These are phyloP conservation scores for Emergomyces pasteurianus DNA, from an alignment of 2,329 filamentous ascomycete genomes.

Conservation along the genomic window DNA sequence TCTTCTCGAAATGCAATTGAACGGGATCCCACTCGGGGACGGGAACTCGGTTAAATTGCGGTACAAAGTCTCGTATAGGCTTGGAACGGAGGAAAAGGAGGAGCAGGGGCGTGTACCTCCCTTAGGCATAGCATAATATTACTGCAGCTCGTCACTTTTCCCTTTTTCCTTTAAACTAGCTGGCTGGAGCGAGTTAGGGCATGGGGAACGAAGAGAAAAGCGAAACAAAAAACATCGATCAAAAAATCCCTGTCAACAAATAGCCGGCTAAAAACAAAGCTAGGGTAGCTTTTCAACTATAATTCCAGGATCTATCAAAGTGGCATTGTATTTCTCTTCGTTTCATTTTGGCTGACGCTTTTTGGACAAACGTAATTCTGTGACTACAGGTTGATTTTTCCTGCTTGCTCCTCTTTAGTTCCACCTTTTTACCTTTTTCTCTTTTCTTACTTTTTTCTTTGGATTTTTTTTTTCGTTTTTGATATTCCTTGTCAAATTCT, in stretches of 20 bases:
- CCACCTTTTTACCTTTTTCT: too few relatives aligned
- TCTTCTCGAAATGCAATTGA: conserved; percentile 66
- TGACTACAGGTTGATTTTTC: background rate
- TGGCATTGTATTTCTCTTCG: background rate
- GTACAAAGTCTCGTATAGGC: conserved; percentile 73
- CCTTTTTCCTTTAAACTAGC: conserved; percentile 6
- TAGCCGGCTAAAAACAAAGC: background rate
- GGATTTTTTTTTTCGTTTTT: background rate
- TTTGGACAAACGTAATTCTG: background rate
- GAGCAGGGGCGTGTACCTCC: conserved; percentile 79
- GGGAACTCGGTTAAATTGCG: conserved; percentile 77
- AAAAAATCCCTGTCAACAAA: background rate
- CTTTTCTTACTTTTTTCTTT: too few relatives aligned
- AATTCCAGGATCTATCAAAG: background rate
- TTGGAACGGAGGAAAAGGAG: conserved; percentile 50
- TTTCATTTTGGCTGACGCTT: background rate
- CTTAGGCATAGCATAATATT: conserved; percentile 54
- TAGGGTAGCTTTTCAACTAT: background rate
- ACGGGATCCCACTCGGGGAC: conserved; percentile 59
- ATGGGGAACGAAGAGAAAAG: background rate
- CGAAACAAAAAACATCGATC: background rate
- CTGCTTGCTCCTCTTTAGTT: background rate
- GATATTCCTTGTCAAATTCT: background rate
- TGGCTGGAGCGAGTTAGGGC: background rate
- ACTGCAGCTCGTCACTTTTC: background rate